phyloP scores from a whole-genome alignment of 805 yeast genomes.

The Saccharomycopsis fodiens region DNA sequence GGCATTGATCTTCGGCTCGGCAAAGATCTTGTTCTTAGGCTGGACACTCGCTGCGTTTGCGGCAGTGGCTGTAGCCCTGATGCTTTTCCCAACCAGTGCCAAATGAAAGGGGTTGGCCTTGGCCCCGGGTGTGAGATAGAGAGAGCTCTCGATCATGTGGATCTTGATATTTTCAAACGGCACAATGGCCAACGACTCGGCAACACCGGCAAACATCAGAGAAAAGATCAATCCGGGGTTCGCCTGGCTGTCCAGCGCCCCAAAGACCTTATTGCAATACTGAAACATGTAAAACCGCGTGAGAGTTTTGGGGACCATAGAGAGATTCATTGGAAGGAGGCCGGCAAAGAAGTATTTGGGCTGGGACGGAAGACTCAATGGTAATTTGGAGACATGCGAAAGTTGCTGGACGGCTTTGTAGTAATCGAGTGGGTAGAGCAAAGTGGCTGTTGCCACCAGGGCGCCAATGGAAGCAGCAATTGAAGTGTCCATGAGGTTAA shows the following conservation, averaged over 20 bases:
- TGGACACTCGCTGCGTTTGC: neutral
- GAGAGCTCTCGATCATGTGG: slow-evolving; percentile 65
- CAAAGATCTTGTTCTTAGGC: neutral
- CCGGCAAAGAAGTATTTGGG: slow-evolving; percentile 45
- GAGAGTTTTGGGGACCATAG: slow-evolving; percentile 65
- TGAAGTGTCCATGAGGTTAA: slow-evolving; percentile 3
- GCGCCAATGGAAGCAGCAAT: slow-evolving; percentile 16
- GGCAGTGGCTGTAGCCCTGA: neutral
- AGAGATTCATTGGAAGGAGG: slow-evolving; percentile 66
- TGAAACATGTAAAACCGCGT: slow-evolving; percentile 72
- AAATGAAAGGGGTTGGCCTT: slow-evolving; percentile 24
- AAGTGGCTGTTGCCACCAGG: slow-evolving; percentile 14
- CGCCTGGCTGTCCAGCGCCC: slow-evolving; percentile 47
- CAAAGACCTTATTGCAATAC: slow-evolving; percentile 55
- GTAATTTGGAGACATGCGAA: slow-evolving; percentile 6
- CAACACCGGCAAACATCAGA: slow-evolving; percentile 60
- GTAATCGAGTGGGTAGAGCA: slow-evolving; percentile 19
- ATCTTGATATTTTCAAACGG: slow-evolving; percentile 88
- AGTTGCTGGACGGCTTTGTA: slow-evolving; percentile 17
- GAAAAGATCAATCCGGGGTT: slow-evolving; percentile 64
- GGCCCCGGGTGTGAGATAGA: slow-evolving; percentile 27
- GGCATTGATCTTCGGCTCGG: neutral
- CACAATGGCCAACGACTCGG: slow-evolving; percentile 75
- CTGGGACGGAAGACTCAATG: slow-evolving; percentile 20
- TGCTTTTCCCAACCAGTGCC: no score